Conservation (phyloP, 305 asterid species). For the Fraxinus platypoda region DNA sequence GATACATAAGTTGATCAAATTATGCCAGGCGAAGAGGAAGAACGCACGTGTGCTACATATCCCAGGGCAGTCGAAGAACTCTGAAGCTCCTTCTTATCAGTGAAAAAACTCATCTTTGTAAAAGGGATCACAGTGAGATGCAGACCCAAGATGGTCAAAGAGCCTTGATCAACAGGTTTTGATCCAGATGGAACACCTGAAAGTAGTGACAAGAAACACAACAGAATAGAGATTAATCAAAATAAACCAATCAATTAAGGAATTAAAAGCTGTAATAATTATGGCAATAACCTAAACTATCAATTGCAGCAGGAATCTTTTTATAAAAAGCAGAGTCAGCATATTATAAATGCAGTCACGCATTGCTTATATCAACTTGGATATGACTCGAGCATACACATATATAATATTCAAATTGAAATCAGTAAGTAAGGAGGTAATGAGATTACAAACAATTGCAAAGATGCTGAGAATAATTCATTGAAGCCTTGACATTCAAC, state of each 20-base stretch:
- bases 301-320: slow-evolving; percentile 10
- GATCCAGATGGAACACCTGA: slow-evolving; percentile 68
- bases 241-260: slow-evolving; percentile 1
- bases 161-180: slow-evolving; percentile 67
- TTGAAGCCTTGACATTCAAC: background rate
- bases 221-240: background rate
- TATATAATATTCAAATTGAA: background rate
- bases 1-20: slow-evolving; percentile 16
- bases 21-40: slow-evolving; percentile 29
- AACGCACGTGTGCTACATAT: slow-evolving; percentile 88
- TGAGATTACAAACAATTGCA: background rate
- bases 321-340: slow-evolving; percentile 16
- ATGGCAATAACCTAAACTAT: background rate
- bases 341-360: slow-evolving; percentile 12
- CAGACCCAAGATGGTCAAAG: slow-evolving; percentile 85
- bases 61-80: slow-evolving; percentile 95
- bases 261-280: background rate
- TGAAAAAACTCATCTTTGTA: slow-evolving; percentile 91
- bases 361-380: slow-evolving; percentile 13
- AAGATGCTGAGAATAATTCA: background rate
- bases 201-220: slow-evolving; percentile 20
- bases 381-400: slow-evolving; percentile 1
- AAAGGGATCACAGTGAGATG: slow-evolving; percentile 80
- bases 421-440: background rate
- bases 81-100: slow-evolving; percentile 96